Percentiles rank a stretch among this genome's conserved stretches.
phyloP scores from a whole-genome alignment of 306 rosid species.

The Calophaca sinica region DNA sequence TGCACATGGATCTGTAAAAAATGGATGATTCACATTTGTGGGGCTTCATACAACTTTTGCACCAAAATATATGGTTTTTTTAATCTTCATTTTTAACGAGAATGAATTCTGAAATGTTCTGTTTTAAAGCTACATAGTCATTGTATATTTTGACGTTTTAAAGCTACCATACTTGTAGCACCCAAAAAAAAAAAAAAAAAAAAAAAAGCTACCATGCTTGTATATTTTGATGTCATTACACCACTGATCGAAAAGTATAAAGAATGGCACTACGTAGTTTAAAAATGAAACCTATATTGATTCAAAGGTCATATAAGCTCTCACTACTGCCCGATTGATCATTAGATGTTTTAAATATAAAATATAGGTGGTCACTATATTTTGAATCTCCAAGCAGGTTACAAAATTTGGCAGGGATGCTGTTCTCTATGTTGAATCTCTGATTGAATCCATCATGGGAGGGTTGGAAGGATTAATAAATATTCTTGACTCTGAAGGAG shows the following conservation, averaged over 20 bases:
- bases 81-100: conserved; percentile 7
- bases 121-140: conserved; percentile 18
- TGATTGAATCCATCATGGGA: conserved; percentile 98
- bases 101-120: conserved; percentile 36
- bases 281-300: conserved; percentile 36
- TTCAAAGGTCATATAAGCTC: conserved; percentile 34
- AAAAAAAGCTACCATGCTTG: too few relatives aligned
- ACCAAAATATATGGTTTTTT: not conserved
- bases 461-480: conserved; percentile 97
- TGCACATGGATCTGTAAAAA: conserved; percentile 20
- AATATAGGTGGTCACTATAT: conserved; percentile 43
- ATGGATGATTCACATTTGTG: conserved; percentile 13
- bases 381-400: conserved; percentile 69
- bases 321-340: conserved; percentile 27
- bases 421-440: conserved; percentile 97
- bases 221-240: conserved; percentile 23
- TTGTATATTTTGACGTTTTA: not conserved
- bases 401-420: conserved; percentile 97
- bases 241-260: conserved; percentile 9
- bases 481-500: conserved; percentile 98
- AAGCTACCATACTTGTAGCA: too few relatives aligned
- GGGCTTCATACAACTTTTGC: conserved; percentile 32
- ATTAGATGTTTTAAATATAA: conserved; percentile 36
- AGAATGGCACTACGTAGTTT: conserved; percentile 27
- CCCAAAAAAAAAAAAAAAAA: too few relatives aligned